These are phyloP conservation scores for Coemansia sp. DNA, from an alignment of 192 early-diverging fungal species.

Conservation along the genomic window DNA sequence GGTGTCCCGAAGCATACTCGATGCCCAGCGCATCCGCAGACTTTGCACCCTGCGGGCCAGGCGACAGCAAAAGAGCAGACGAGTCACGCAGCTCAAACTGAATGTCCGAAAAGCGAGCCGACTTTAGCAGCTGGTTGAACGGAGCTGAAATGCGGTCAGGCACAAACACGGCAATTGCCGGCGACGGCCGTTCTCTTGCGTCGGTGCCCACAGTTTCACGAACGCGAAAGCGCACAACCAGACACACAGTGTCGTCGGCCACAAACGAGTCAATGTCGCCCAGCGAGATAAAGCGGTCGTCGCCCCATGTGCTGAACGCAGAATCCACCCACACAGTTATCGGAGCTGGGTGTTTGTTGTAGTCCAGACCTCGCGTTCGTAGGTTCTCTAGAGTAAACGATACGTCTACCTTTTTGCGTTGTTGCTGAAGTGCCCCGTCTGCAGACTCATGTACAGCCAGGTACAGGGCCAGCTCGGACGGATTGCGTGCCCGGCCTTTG, in stretches of 20 bases:
- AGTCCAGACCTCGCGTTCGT: conserved; percentile 37
- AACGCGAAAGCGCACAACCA: conserved; percentile 49
- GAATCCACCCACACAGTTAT: conserved; percentile 54
- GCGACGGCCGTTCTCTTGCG: conserved; percentile 35
- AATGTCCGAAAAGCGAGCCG: conserved; percentile 51
- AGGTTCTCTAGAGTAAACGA: conserved; percentile 48
- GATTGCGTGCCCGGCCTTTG: conserved; percentile 50
- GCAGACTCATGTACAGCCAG: conserved; percentile 47
- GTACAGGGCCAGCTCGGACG: conserved; percentile 37
- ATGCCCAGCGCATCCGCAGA: neutral
- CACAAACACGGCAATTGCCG: conserved; percentile 43
- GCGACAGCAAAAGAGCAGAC: conserved; percentile 35
- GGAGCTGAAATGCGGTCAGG: conserved; percentile 50
- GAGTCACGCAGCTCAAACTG: conserved; percentile 52
- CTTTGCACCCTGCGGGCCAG: conserved; percentile 17
- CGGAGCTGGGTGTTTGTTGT: conserved; percentile 50
- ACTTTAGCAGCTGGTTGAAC: conserved; percentile 49
- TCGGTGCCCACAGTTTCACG: conserved; percentile 40
- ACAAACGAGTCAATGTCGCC: conserved; percentile 37
- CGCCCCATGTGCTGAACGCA: conserved; percentile 49
- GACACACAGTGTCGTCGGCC: conserved; percentile 38
- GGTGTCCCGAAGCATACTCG: conserved; percentile 9
- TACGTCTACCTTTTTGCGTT: conserved; percentile 44
- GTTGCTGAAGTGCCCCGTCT: conserved; percentile 16
- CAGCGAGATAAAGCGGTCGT: conserved; percentile 45